Percentiles rank a stretch among this genome's conserved stretches.
Evolutionary conservation across 1,139 yeast genomes (phyloP).

Genomic region (Taphrina confusa): DNA sequence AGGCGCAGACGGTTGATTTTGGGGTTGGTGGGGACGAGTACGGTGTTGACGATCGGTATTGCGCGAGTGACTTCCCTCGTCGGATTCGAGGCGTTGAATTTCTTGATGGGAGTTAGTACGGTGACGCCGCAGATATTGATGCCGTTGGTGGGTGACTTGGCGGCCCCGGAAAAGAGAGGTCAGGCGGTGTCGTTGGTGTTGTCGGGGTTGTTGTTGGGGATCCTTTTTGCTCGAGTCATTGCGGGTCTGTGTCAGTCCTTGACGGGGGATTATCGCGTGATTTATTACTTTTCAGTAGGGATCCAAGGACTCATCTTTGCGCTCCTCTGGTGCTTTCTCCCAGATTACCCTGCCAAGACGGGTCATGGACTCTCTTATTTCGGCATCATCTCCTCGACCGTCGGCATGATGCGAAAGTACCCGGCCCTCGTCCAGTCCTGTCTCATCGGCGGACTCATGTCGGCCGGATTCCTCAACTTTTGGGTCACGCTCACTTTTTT

Average conservation of each 20-base stretch:
- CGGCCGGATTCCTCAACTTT: constrained; percentile 8
- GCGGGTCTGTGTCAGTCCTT: constrained; percentile 1
- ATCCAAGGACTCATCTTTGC: constrained; percentile 1
- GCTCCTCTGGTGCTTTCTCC: not conserved
- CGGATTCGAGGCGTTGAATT: not conserved
- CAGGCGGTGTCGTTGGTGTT: constrained; percentile 4
- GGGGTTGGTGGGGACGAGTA: not conserved
- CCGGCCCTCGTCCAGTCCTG: constrained; percentile 10
- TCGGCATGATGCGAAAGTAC: not conserved
- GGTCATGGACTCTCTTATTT: not conserved
- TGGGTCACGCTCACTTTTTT: constrained; percentile 7
- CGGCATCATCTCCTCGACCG: constrained; percentile 11
- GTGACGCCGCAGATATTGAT: constrained; percentile 5
- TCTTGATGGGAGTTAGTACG: not conserved
- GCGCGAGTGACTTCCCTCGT: not conserved
- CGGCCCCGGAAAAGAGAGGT: not conserved
- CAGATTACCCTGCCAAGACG: constrained; percentile 7
- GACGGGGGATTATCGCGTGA: constrained; percentile 8
- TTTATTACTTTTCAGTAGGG: not conserved
- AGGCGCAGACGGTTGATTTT: not conserved
- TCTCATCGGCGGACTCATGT: constrained; percentile 7
- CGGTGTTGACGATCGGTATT: not conserved
- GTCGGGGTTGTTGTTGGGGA: constrained; percentile 4
- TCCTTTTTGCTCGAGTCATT: not conserved
- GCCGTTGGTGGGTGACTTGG: constrained; percentile 5